phyloP scores from a whole-genome alignment of 2,329 filamentous ascomycete genomes.

The Fusarium denticulatum region DNA sequence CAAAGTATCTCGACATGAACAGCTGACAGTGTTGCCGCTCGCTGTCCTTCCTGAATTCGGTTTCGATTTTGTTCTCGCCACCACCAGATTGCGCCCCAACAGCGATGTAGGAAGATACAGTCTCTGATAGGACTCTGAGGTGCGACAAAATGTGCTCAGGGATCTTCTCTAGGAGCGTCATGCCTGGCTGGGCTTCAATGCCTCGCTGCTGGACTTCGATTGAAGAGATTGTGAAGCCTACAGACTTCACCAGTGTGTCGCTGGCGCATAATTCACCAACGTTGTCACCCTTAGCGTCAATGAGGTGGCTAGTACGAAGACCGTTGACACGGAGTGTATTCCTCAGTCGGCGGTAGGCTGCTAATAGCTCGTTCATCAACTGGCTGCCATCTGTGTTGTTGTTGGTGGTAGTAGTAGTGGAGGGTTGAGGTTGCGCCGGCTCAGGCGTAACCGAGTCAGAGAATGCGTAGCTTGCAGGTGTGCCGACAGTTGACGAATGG shows the following conservation, averaged over 20 bases:
- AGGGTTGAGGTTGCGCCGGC: constrained; percentile 24
- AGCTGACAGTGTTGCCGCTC: constrained; percentile 79
- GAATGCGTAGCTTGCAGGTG: constrained; percentile 56
- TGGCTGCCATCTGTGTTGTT: constrained; percentile 33
- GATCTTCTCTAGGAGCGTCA: constrained; percentile 83
- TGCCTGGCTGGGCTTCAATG: constrained; percentile 75
- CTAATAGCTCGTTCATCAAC: constrained; percentile 64
- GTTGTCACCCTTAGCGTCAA: constrained; percentile 44
- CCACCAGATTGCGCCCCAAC: constrained; percentile 74
- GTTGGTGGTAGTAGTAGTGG: background rate
- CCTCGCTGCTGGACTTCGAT: constrained; percentile 94
- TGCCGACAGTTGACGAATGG: constrained; percentile 48
- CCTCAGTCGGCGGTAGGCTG: constrained; percentile 68
- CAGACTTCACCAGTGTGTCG: constrained; percentile 70
- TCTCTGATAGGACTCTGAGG: constrained; percentile 88
- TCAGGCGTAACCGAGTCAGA: constrained; percentile 47
- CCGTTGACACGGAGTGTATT: constrained; percentile 68
- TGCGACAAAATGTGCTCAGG: constrained; percentile 87
- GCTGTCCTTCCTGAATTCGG: constrained; percentile 74
- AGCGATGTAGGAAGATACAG: constrained; percentile 83
- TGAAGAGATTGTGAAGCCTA: constrained; percentile 87
- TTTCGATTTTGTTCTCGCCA: constrained; percentile 68
- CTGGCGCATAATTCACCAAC: constrained; percentile 61
- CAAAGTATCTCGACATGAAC: constrained; percentile 70
- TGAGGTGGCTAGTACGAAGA: constrained; percentile 54